Conservation (phyloP, 2,329 filamentous ascomycete genomes). For the Simplicillium sp. region DNA sequence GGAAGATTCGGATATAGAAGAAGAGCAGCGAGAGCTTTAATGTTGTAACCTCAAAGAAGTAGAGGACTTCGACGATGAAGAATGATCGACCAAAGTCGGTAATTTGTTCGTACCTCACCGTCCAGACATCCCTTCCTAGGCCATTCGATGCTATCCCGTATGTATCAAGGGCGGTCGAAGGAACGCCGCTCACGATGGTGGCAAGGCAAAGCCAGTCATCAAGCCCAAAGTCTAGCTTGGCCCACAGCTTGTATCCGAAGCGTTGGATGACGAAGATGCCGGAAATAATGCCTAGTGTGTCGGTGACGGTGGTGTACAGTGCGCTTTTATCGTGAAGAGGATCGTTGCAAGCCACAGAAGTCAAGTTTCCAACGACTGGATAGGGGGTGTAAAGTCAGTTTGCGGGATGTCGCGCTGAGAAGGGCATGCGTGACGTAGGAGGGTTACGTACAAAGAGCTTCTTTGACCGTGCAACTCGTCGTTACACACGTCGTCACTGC, state of each 20-base stretch:
- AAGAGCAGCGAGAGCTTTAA: conserved; percentile 9
- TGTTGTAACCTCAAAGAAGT: conserved; percentile 2
- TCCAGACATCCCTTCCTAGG: neutral
- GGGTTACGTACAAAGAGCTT: conserved; percentile 9
- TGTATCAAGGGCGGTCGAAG: conserved; percentile 17
- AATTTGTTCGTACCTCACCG: neutral
- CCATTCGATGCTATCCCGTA: neutral
- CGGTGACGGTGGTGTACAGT: neutral
- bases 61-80: conserved; percentile 7
- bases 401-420: neutral
- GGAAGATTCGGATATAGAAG: conserved; percentile 31
- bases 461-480: conserved; percentile 10
- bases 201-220: conserved; percentile 7
- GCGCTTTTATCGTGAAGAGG: neutral
- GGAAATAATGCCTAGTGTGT: conserved; percentile 20
- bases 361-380: neutral
- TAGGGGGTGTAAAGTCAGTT: neutral
- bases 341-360: neutral
- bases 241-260: conserved; percentile 24
- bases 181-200: conserved; percentile 11
- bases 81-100: conserved; percentile 2
- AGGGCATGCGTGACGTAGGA: neutral
- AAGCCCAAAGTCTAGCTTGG: conserved; percentile 8
- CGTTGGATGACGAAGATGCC: conserved; percentile 31
- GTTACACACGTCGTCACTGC: conserved; percentile 12